A percentile compares a stretch with the other conserved stretches of the same genome.
Conservation (phyloP, 371 early-diverging fungal genomes). For the Funneliformis caledonium region DNA sequence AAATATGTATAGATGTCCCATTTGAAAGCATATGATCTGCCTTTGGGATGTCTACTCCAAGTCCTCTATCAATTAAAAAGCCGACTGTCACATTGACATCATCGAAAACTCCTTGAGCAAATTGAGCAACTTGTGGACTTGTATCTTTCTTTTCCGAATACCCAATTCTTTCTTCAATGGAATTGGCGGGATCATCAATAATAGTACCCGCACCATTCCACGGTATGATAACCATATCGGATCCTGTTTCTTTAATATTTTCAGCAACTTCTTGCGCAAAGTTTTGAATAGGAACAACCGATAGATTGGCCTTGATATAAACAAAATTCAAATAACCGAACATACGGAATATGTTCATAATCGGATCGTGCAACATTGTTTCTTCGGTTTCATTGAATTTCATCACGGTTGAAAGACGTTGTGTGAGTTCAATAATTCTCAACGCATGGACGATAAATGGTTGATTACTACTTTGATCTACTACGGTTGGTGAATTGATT, state of each 20-base stretch:
- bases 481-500: background rate
- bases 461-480: background rate
- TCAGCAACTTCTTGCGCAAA: slow-evolving; percentile 56
- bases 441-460: slow-evolving; percentile 56
- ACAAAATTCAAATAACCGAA: slow-evolving; percentile 72
- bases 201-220: slow-evolving; percentile 47
- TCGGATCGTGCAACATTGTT: slow-evolving; percentile 67
- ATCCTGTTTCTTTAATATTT: slow-evolving; percentile 45
- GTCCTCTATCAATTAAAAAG: slow-evolving; percentile 76
- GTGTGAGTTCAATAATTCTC: slow-evolving; percentile 71
- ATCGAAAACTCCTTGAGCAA: slow-evolving; percentile 54
- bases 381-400: slow-evolving; percentile 62
- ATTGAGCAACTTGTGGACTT: slow-evolving; percentile 51
- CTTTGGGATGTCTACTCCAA: slow-evolving; percentile 50
- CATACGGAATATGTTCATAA: slow-evolving; percentile 73
- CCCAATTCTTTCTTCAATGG: background rate
- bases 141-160: slow-evolving; percentile 33
- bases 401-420: slow-evolving; percentile 79
- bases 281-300: slow-evolving; percentile 47
- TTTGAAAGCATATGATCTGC: background rate
- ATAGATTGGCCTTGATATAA: slow-evolving; percentile 49
- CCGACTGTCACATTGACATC: slow-evolving; percentile 50
- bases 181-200: slow-evolving; percentile 2
- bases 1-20: slow-evolving; percentile 37
- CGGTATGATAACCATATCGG: slow-evolving; percentile 54